Base-by-base conservation (phyloP, 805 yeast genomes). In the Saturnispora halmiae region DNA sequence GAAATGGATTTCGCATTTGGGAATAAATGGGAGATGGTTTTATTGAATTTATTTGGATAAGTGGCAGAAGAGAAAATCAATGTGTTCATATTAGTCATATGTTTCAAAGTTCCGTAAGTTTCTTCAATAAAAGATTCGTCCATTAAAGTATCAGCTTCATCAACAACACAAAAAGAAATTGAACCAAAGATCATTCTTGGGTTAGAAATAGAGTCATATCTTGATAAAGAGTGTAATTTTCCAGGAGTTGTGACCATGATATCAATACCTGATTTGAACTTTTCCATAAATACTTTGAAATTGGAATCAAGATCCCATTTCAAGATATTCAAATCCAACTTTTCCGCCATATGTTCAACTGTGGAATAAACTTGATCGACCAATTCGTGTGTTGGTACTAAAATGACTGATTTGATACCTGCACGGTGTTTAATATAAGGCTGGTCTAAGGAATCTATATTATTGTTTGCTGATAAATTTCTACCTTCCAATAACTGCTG, bases 141-240 rank as follows among this genome's bases (percentile, higher is more conserved):
- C 77, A 88, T 70, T 42, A 90, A 63, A 0, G 95, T 82, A 60
- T 90, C 98, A 0, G 98, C 97, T 59, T 90, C 98, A 56, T 90
- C 98, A 11, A 83, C 73, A 2, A 84, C 90, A 34, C 82, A 67
- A 52, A 71, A 80, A 21, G 69, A 67, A 4, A 80, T 75, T 11
- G 64, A 56, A 34, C 59, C 59, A 45, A 74, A 63, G 19, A 63
- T 52, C 28, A 67, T 58, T 46, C 60, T 65, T 4, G 63, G 57
- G 39, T 53, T 50, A 6, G 52, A 50, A 22, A 61, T 49, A 3
- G 61, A 57, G 27, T 53, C 58, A 36, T 61, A 61, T 35, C 44
- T 51, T 2, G 60, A 53, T 34, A 63, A 42, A 2, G 65, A 53
- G 7, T 50, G 40, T 27, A 88, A 53, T 55, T 83, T 85, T 11